Percentiles rank a stretch among this genome's conserved stretches.
Conservation (phyloP, 306 rosid species). For the Cucurbita maxima region DNA sequence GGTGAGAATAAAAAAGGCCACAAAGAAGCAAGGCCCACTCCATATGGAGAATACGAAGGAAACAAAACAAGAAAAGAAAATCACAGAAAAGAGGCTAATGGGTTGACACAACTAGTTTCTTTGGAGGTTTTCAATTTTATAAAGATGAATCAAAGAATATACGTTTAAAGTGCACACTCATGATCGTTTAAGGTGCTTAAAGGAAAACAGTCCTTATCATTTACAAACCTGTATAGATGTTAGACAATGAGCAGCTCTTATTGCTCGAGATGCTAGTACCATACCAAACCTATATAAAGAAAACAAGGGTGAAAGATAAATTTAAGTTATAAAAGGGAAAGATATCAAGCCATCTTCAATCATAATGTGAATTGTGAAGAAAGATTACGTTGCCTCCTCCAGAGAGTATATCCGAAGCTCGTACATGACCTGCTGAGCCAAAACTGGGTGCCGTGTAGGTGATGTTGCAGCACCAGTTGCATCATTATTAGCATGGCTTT, state of each 20-base stretch:
- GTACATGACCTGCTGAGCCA: constrained; percentile 82
- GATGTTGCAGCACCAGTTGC: constrained; percentile 58
- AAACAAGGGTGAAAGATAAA: constrained; percentile 11
- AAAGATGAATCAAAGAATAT: not conserved
- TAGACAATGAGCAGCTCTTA: constrained; percentile 94
- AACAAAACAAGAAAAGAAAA: not conserved
- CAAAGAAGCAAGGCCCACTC: not conserved
- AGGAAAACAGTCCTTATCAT: not conserved
- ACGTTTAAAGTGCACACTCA: not conserved
- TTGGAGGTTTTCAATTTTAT: not conserved
- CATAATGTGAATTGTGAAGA: constrained; percentile 3
- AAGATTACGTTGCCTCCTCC: constrained; percentile 74
- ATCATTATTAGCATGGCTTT: constrained; percentile 47
- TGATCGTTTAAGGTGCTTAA: not conserved
- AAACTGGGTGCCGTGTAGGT: constrained; percentile 89
- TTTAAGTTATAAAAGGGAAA: not conserved
- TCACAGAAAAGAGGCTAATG: not conserved
- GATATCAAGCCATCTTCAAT: not conserved
- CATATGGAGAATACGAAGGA: not conserved
- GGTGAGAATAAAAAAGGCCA: not conserved
- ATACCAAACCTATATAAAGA: constrained; percentile 47
- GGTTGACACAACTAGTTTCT: not conserved
- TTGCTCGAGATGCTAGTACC: constrained; percentile 86
- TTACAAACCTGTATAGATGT: constrained; percentile 85
- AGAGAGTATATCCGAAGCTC: constrained; percentile 95